These are phyloP conservation scores for Fusarium coffeatum DNA, from an alignment of 2,329 filamentous ascomycete species.

Conservation along the genomic window DNA sequence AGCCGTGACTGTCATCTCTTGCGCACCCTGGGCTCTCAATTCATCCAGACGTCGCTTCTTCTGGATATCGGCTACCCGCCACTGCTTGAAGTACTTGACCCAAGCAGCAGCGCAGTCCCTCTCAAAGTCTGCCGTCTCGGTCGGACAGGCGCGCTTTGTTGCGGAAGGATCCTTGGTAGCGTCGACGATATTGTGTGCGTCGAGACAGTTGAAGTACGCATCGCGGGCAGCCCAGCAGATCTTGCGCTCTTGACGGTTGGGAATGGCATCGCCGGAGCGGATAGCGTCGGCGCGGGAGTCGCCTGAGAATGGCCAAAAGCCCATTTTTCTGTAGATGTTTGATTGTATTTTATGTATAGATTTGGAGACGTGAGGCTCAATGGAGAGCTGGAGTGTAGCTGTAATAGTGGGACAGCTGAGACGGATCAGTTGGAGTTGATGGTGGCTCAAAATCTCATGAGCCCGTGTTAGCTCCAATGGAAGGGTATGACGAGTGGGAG, in stretches of 20 bases:
- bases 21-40: slow-evolving; percentile 78
- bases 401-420: slow-evolving; percentile 5
- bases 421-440: slow-evolving; percentile 2
- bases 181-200: slow-evolving; percentile 84
- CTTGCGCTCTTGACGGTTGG: slow-evolving; percentile 83
- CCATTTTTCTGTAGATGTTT: slow-evolving; percentile 54
- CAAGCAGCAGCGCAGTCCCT: slow-evolving; percentile 88
- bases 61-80: slow-evolving; percentile 90
- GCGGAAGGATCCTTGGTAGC: slow-evolving; percentile 58
- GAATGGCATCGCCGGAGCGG: slow-evolving; percentile 73
- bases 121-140: slow-evolving; percentile 72
- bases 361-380: slow-evolving; percentile 13
- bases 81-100: slow-evolving; percentile 99
- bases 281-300: slow-evolving; percentile 64
- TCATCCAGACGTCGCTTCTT: slow-evolving; percentile 82
- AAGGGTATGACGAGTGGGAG: slow-evolving; percentile 31
- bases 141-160: slow-evolving; percentile 54
- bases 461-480: slow-evolving; percentile 9
- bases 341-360: neutral
- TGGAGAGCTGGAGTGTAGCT: slow-evolving; percentile 14
- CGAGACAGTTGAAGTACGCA: slow-evolving; percentile 87
- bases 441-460: slow-evolving; percentile 36
- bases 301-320: slow-evolving; percentile 60
- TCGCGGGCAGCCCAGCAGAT: slow-evolving; percentile 93
- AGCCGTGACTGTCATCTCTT: slow-evolving; percentile 63